Conservation (phyloP, 495 filamentous ascomycete species). For the Penicillium soppii region DNA sequence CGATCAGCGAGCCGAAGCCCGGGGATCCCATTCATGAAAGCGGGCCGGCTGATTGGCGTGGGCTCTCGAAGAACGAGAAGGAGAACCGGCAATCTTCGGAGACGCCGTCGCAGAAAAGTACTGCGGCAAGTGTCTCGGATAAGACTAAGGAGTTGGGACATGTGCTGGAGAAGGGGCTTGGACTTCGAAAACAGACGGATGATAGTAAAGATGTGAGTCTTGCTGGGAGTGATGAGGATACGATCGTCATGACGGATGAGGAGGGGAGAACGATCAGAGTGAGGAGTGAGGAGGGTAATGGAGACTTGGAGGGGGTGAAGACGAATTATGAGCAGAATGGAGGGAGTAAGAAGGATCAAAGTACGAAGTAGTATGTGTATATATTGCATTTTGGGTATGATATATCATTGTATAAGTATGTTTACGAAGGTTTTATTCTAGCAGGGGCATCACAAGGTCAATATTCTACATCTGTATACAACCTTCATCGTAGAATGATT, state of each 20-base stretch:
- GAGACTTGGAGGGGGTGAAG: conserved; percentile 31
- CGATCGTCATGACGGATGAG: conserved; percentile 12
- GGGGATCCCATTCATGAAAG: conserved; percentile 67
- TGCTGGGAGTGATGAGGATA: conserved; percentile 59
- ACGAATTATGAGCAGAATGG: conserved; percentile 23
- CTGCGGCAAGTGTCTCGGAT: not conserved
- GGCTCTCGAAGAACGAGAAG: conserved; percentile 18
- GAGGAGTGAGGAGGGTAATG: conserved; percentile 9
- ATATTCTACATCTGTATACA: no score
- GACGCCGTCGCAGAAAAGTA: conserved; percentile 7
- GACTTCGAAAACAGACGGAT: conserved; percentile 59
- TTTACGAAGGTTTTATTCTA: no score
- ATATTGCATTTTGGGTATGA: not conserved
- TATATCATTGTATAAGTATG: no score
- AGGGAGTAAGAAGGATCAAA: not conserved
- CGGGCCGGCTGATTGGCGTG: conserved; percentile 69
- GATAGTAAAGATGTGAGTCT: conserved; percentile 64
- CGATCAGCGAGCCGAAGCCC: conserved; percentile 57
- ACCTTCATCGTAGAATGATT: no score
- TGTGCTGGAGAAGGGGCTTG: conserved; percentile 56
- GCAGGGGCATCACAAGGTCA: no score
- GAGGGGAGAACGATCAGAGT: conserved; percentile 12
- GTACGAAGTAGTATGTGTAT: not conserved
- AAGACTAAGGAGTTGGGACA: conserved; percentile 15
- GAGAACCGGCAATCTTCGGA: not conserved